Percentiles rank a stretch among this genome's conserved stretches.
Conservation (phyloP, 2,329 filamentous ascomycete genomes). For the Orbilia quercus region DNA sequence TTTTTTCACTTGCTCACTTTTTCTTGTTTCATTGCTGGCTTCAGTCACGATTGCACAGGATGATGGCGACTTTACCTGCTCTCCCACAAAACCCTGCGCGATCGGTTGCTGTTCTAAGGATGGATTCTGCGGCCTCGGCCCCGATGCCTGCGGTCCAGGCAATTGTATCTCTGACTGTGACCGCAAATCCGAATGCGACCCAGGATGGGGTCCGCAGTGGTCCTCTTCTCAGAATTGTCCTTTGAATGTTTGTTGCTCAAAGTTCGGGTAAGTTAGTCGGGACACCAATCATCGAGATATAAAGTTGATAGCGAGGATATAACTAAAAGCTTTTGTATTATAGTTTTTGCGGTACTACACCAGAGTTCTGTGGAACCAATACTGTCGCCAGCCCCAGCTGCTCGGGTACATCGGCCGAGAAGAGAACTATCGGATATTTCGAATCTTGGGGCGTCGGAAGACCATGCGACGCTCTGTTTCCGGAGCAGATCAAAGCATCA, state of each 20-base stretch:
- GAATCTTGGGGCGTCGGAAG: slow-evolving; percentile 42
- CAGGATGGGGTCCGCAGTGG: slow-evolving; percentile 16
- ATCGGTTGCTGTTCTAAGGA: slow-evolving; percentile 10
- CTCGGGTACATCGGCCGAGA: slow-evolving; percentile 23
- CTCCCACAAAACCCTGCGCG: slow-evolving; percentile 3
- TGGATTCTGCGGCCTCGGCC: slow-evolving; percentile 22
- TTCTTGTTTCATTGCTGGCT: not conserved
- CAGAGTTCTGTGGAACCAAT: slow-evolving; percentile 45
- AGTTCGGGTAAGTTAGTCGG: slow-evolving; percentile 9
- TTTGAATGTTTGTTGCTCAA: slow-evolving; percentile 35
- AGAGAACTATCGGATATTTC: slow-evolving; percentile 57
- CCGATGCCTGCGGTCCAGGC: slow-evolving; percentile 17
- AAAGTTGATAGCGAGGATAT: not conserved
- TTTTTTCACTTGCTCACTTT: not conserved
- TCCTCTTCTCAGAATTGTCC: slow-evolving; percentile 14
- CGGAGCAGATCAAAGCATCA: slow-evolving; percentile 45
- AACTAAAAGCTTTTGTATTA: not conserved
- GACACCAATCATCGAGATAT: too few species aligned
- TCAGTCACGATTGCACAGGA: slow-evolving; percentile 7
- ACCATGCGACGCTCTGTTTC: slow-evolving; percentile 39
- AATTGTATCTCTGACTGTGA: slow-evolving; percentile 12
- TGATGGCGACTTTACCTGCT: slow-evolving; percentile 18
- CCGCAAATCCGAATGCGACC: slow-evolving; percentile 19
- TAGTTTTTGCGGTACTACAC: slow-evolving; percentile 51
- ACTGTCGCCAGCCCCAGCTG: slow-evolving; percentile 2